Conservation (phyloP, 2,329 filamentous ascomycete genomes). For the Sphaceloma murrayae region DNA sequence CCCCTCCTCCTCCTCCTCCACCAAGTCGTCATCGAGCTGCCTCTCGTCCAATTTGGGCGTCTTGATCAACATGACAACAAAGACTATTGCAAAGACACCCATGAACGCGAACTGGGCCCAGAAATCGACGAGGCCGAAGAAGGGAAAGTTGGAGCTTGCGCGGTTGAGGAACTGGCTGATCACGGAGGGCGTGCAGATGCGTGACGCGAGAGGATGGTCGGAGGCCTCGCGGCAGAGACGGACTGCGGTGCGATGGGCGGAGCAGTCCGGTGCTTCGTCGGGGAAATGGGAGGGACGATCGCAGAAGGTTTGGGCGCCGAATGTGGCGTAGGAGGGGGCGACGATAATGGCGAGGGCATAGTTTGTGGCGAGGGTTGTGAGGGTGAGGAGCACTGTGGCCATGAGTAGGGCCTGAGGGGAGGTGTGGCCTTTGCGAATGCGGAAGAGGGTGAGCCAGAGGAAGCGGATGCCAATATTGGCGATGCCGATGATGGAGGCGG, state of each 20-base stretch:
- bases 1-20: conserved; percentile 88
- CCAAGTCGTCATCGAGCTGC: conserved; percentile 77
- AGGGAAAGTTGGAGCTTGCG: conserved; percentile 85
- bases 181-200: conserved; percentile 82
- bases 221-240: conserved; percentile 72
- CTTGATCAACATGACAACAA: conserved; percentile 68
- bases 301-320: conserved; percentile 90
- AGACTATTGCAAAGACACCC: conserved; percentile 67
- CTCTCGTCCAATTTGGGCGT: conserved; percentile 67
- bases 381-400: conserved; percentile 78
- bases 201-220: conserved; percentile 58
- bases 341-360: conserved; percentile 87
- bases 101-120: conserved; percentile 95
- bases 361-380: conserved; percentile 85
- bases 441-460: conserved; percentile 89
- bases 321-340: conserved; percentile 92
- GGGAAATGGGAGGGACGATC: conserved; percentile 55
- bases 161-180: conserved; percentile 90
- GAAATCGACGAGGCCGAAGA: conserved; percentile 87
- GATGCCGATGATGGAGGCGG: conserved; percentile 75
- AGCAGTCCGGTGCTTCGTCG: conserved; percentile 66
- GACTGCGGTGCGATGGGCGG: conserved; percentile 59
- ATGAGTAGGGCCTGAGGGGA: conserved; percentile 85
- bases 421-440: conserved; percentile 79
- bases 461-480: conserved; percentile 86